Percentiles rank a stretch among this genome's conserved stretches.
Conservation (phyloP, 2,329 filamentous ascomycete species). For the Paraphaeosphaeria sporulosa region DNA sequence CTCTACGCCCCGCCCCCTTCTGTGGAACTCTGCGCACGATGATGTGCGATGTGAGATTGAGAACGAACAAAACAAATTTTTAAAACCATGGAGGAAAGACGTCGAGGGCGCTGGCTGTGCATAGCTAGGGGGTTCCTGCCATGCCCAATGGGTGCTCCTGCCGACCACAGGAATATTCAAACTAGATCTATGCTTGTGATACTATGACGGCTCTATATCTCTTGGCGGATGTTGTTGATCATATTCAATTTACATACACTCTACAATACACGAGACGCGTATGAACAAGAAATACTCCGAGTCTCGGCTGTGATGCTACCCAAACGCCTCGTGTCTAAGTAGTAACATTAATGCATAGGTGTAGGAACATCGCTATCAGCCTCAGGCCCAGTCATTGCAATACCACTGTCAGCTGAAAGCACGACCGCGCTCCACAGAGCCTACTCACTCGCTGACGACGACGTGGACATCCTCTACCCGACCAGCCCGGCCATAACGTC, state of each 20-base stretch:
- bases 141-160: too few relatives aligned
- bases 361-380: not conserved
- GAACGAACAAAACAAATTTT: too few relatives aligned
- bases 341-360: too few relatives aligned
- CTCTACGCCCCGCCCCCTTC: too few relatives aligned
- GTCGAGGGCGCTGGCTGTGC: too few relatives aligned
- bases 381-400: not conserved
- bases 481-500: constrained; percentile 46
- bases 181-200: too few relatives aligned
- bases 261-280: not conserved
- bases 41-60: too few relatives aligned
- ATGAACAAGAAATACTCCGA: not conserved
- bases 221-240: not conserved
- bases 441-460: not conserved
- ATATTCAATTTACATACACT: not conserved
- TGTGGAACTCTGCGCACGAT: too few relatives aligned
- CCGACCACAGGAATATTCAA: too few relatives aligned
- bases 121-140: too few relatives aligned
- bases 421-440: not conserved
- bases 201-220: too few relatives aligned
- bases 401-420: not conserved
- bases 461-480: not conserved
- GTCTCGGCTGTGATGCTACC: not conserved
- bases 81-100: too few relatives aligned
- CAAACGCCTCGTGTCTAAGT: not conserved